phyloP scores from a whole-genome alignment of 2,329 filamentous ascomycete species.

The Bipolaris sorokiniana region DNA sequence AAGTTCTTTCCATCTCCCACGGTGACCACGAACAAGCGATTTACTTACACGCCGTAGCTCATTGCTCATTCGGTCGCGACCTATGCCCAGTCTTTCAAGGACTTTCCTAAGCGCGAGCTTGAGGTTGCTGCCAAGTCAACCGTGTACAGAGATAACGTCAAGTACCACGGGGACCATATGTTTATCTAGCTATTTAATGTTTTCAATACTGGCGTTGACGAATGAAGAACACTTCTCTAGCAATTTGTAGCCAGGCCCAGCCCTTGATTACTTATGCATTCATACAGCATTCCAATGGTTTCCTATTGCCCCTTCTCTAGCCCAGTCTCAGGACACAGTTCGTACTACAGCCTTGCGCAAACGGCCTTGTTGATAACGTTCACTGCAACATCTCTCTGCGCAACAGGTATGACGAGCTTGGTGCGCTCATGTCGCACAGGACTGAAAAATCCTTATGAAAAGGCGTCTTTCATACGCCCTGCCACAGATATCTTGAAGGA shows the following conservation, averaged over 20 bases:
- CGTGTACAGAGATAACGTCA: constrained; percentile 28
- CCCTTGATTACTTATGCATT: background rate
- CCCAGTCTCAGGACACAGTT: background rate
- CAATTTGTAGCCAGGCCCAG: background rate
- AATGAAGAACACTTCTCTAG: background rate
- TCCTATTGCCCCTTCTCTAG: background rate
- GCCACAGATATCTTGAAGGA: background rate
- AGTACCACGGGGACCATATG: constrained; percentile 46
- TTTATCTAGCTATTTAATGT: constrained; percentile 30
- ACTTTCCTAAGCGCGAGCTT: constrained; percentile 41
- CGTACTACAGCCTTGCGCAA: background rate
- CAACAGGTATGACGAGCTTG: background rate
- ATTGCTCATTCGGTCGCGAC: constrained; percentile 48
- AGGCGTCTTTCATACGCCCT: too few species aligned
- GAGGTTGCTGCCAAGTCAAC: constrained; percentile 20
- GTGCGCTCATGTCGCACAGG: background rate
- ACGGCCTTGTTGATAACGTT: background rate
- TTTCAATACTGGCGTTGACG: background rate
- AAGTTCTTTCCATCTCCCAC: background rate
- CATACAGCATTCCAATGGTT: too few species aligned
- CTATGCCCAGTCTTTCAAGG: constrained; percentile 44
- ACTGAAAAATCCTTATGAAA: background rate
- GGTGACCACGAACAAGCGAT: background rate
- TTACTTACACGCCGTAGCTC: constrained; percentile 30
- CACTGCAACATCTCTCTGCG: background rate